Evolutionary conservation across 75 land plant genomes (phyloP), one percentile per base, ranked within the genome.

Genomic region (Selaginella tamariscina): DNA sequence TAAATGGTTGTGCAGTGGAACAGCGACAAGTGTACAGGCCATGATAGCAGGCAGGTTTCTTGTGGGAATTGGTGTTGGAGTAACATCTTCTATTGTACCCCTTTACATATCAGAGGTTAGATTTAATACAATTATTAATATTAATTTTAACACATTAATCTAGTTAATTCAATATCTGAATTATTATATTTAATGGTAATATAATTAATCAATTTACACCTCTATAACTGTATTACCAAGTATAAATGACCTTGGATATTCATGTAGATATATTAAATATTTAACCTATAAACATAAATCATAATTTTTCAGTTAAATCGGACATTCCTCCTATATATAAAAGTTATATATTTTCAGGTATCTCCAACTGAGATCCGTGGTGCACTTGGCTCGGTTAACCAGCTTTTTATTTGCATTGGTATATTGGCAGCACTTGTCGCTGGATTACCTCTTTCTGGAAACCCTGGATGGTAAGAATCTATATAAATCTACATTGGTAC

Each of bases 301-400:
- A 13, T 71, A 27, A 56, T 23, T 11, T 75, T 26, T 56, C 64
- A 27, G 68, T n/a, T 8, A 26, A 33, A 33, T 69, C n/a, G n/a
- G n/a, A n/a, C n/a, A n/a, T n/a, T n/a, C n/a, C n/a, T n/a, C n/a
- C n/a, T n/a, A n/a, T n/a, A n/a, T n/a, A n/a, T n/a, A n/a, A n/a
- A n/a, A n/a, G n/a, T n/a, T n/a, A n/a, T n/a, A n/a, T n/a, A n/a
- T n/a, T n/a, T n/a, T 32, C 70, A 95, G 99, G 85, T 95, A 30
- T 87, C 99, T 29, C 99, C 99, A 54, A 90, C 91, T 55, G 99
- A 95, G 69, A 90, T 90, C 73, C 88, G 96, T 55, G 99, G 99
- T 0, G 76, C 99, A 24, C 85, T 95, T 71, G 96, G 96, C 70
- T 85, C 99, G 15, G 78, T 87, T 23, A 95, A 90, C 66, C 99